These are phyloP conservation scores for Lipomyces oligophaga DNA, from an alignment of 805 yeast species.

Conservation along the genomic window DNA sequence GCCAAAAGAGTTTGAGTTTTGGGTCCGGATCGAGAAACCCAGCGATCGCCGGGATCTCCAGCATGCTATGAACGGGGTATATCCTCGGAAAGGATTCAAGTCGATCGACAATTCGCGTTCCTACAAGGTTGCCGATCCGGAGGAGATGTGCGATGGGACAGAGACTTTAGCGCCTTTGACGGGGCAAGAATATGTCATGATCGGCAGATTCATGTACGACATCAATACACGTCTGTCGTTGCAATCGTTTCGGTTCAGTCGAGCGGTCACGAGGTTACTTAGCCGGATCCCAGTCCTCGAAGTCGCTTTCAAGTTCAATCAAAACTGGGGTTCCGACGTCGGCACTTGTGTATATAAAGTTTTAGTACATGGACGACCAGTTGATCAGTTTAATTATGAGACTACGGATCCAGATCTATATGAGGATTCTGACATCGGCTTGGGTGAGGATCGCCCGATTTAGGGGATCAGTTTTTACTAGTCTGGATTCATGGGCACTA, in stretches of 20 bases:
- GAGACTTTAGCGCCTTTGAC: neutral
- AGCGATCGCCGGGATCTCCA: conserved; percentile 10
- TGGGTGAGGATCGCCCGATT: too few relatives aligned
- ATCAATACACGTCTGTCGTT: conserved; percentile 24
- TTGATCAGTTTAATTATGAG: neutral
- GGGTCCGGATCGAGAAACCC: conserved; percentile 31
- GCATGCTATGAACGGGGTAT: neutral
- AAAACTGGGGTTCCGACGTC: conserved; percentile 37
- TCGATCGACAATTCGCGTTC: neutral
- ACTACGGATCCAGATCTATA: too few relatives aligned
- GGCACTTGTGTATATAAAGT: conserved; percentile 36
- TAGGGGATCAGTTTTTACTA: too few relatives aligned
- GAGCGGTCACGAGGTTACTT: conserved; percentile 14
- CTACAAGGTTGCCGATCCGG: neutral
- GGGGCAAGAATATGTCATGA: conserved; percentile 24
- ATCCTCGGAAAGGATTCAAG: too few relatives aligned
- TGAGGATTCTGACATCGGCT: too few relatives aligned
- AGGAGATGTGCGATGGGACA: neutral
- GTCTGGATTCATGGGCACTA: too few relatives aligned
- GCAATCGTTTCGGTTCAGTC: conserved; percentile 30
- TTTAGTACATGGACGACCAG: conserved; percentile 33
- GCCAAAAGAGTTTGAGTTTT: conserved; percentile 34
- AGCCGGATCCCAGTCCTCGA: conserved; percentile 18
- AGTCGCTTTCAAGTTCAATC: conserved; percentile 31
- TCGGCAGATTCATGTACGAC: conserved; percentile 30